Evolutionary conservation across 352 stramenopile genomes (phyloP).

Genomic region (Phytopythium mirpurense): DNA sequence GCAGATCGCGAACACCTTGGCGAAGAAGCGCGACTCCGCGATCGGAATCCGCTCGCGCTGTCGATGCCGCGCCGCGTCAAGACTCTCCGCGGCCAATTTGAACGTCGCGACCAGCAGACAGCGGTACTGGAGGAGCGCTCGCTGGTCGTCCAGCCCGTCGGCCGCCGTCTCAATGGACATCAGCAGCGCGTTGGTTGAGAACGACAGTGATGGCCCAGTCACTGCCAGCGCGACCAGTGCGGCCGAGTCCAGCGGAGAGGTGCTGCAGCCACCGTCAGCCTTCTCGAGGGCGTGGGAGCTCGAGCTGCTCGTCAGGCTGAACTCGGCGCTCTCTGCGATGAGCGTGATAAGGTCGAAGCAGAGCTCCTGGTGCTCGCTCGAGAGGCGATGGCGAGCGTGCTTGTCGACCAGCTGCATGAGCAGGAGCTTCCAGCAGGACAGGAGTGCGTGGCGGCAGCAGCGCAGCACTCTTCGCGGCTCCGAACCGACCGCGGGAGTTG

Average conservation of each 20-base stretch:
- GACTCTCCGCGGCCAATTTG: conserved; percentile 61
- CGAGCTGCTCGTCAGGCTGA: conserved; percentile 28
- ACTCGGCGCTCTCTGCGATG: conserved; percentile 65
- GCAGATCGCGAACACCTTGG: conserved; percentile 61
- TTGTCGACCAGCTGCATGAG: conserved; percentile 57
- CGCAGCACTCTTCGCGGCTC: conserved; percentile 45
- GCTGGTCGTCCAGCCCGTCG: conserved; percentile 35
- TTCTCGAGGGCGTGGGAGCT: conserved; percentile 8
- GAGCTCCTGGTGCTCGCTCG: conserved; percentile 36
- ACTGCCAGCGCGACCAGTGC: conserved; percentile 17
- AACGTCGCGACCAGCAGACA: conserved; percentile 73
- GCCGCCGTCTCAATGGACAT: conserved; percentile 10
- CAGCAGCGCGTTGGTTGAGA: conserved; percentile 2
- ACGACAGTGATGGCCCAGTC: neutral
- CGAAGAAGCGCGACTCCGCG: conserved; percentile 55
- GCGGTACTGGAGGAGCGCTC: conserved; percentile 57
- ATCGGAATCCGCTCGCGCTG: conserved; percentile 49
- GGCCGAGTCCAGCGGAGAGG: conserved; percentile 19
- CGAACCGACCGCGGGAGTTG: conserved; percentile 7
- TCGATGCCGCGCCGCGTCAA: conserved; percentile 37
- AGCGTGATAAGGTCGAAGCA: conserved; percentile 62
- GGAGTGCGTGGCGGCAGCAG: conserved; percentile 48
- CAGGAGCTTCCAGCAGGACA: conserved; percentile 66
- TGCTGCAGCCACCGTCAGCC: neutral
- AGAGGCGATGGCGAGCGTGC: conserved; percentile 10